Evolutionary conservation across 176 grass and related monocot species (phyloP).

Genomic region (Poa pratensis): DNA sequence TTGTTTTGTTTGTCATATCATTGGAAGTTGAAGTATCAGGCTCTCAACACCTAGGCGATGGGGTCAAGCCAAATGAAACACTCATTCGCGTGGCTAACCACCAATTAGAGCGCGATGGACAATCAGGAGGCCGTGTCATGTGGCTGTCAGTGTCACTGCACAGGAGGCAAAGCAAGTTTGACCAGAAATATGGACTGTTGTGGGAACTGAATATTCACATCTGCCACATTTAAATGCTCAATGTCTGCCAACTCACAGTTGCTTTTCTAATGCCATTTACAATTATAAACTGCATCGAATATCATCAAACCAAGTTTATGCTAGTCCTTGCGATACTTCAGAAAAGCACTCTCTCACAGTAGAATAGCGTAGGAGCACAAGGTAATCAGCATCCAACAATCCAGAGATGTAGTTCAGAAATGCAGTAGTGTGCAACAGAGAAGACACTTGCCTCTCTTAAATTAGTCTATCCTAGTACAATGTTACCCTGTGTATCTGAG

Average conservation of each 20-base stretch:
- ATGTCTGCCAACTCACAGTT: not conserved
- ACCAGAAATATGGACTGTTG: conserved; percentile 20
- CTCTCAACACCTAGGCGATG: conserved; percentile 52
- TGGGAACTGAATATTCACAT: not conserved
- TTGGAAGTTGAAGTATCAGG: conserved; percentile 50
- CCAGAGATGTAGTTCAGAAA: not conserved
- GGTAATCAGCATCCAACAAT: not conserved
- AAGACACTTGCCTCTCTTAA: not conserved
- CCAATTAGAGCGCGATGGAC: conserved; percentile 1
- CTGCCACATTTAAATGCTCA: not conserved
- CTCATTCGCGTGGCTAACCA: conserved; percentile 41
- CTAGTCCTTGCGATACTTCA: not conserved
- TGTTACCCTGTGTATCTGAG: not conserved
- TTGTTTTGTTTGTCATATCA: conserved; percentile 21
- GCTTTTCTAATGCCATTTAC: not conserved
- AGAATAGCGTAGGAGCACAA: not conserved
- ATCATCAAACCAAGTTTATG: not conserved
- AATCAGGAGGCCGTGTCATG: conserved; percentile 6
- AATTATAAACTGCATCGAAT: not conserved
- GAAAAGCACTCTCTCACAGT: not conserved
- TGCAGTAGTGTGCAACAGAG: not conserved
- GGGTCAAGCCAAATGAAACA: conserved; percentile 37
- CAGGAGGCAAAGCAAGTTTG: conserved; percentile 27
- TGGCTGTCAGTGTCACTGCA: conserved; percentile 38
- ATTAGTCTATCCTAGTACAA: not conserved